Conservation (phyloP, 257 asterid species). For the Jacaranda copaia region DNA sequence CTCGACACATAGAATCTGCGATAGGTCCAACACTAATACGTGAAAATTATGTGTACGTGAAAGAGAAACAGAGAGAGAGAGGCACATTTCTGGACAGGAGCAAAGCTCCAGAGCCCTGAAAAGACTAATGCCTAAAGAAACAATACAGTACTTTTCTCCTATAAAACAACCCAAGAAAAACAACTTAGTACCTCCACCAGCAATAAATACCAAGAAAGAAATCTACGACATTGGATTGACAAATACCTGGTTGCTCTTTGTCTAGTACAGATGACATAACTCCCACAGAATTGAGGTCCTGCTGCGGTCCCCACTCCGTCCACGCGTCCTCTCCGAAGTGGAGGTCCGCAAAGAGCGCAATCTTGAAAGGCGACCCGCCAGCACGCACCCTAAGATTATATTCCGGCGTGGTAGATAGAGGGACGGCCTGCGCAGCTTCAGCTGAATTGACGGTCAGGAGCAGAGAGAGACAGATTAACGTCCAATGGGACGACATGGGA, state of each 20-base stretch:
- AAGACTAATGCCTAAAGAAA: neutral
- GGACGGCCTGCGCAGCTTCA: conserved; percentile 4
- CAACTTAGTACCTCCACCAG: neutral
- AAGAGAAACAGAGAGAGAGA: neutral
- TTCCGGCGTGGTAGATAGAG: conserved; percentile 32
- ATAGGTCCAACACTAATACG: too few relatives aligned
- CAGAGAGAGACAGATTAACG: conserved; percentile 25
- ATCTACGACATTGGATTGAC: neutral
- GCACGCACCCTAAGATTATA: conserved; percentile 50
- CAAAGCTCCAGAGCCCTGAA: neutral
- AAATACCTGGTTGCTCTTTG: conserved; percentile 70
- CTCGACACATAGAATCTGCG: too few relatives aligned
- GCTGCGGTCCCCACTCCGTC: conserved; percentile 87
- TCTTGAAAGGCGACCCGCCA: conserved; percentile 59
- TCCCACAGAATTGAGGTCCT: conserved; percentile 61
- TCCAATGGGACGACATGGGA: conserved; percentile 3
- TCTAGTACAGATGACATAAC: conserved; percentile 80
- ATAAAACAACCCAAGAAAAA: neutral
- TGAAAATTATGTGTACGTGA: neutral
- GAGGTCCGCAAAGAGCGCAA: conserved; percentile 85
- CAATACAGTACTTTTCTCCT: neutral
- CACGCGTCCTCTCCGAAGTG: conserved; percentile 92
- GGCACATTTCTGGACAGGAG: neutral
- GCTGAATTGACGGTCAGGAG: conserved; percentile 27
- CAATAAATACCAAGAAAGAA: neutral